These are phyloP conservation scores for Sporothrix euskadiensis DNA, from an alignment of 2,329 filamentous ascomycete species.

Conservation along the genomic window DNA sequence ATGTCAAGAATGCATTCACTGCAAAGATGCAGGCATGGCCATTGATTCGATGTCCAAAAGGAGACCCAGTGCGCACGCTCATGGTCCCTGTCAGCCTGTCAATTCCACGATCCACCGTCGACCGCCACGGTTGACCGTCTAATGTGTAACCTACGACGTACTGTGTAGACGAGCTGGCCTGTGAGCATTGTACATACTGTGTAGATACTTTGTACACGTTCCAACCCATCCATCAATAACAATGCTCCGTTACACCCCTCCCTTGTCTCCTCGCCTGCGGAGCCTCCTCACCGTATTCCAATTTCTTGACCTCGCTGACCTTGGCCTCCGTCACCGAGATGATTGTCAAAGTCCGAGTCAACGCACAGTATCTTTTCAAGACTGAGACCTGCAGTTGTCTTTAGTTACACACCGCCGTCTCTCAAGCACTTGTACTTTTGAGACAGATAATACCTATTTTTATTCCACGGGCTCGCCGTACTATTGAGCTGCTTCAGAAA, in stretches of 20 bases:
- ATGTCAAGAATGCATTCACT: background rate
- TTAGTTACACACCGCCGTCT: background rate
- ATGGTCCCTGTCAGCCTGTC: background rate
- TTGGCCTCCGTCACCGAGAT: constrained; percentile 3
- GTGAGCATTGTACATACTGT: background rate
- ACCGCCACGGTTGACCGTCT: background rate
- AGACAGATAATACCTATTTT: background rate
- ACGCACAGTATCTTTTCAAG: background rate
- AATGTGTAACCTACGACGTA: background rate
- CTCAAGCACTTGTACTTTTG: background rate
- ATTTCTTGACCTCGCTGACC: background rate
- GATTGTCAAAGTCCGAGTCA: background rate
- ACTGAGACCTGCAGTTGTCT: constrained; percentile 17
- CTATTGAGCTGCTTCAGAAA: background rate
- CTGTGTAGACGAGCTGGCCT: background rate
- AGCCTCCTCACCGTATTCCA: background rate
- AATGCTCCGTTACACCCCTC: constrained; percentile 10
- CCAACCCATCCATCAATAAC: background rate
- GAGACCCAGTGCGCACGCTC: background rate
- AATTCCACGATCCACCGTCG: background rate
- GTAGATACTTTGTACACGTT: background rate
- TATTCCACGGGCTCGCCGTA: background rate
- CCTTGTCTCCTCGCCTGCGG: background rate
- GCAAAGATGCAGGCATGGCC: background rate
- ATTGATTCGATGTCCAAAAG: background rate